Conservation (phyloP, 805 yeast species). For the Lachancea waltii region DNA sequence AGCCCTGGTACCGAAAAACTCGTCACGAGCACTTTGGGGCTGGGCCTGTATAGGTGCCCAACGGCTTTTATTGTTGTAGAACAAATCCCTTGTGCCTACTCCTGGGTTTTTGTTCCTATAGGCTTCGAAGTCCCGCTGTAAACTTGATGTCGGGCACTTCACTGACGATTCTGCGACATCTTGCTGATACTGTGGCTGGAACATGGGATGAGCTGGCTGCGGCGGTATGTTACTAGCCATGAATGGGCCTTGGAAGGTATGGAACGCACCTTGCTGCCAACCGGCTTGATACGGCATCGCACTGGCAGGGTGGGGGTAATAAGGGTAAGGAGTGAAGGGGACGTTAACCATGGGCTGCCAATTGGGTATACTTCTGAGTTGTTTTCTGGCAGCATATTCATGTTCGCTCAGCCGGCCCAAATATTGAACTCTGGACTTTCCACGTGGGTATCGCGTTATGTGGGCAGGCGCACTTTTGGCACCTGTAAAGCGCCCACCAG, state of each 20-base stretch:
- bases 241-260: slow-evolving; percentile 1
- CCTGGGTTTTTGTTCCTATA: slow-evolving; percentile 4
- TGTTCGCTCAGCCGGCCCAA: slow-evolving; percentile 16
- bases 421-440: slow-evolving; percentile 27
- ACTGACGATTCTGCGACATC: background rate
- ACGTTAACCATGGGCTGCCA: slow-evolving; percentile 3
- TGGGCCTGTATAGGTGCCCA: slow-evolving; percentile 11
- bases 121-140: slow-evolving; percentile 8
- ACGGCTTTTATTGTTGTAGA: slow-evolving; percentile 8
- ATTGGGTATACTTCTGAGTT: background rate
- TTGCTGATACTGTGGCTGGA: slow-evolving; percentile 1
- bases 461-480: slow-evolving; percentile 25
- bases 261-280: slow-evolving; percentile 1
- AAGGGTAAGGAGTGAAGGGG: slow-evolving; percentile 6
- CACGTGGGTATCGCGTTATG: slow-evolving; percentile 19
- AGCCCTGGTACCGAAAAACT: slow-evolving; percentile 5
- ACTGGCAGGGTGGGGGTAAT: slow-evolving; percentile 2
- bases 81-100: slow-evolving; percentile 9
- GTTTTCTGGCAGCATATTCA: background rate
- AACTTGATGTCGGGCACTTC: background rate
- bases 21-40: slow-evolving; percentile 10
- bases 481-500: background rate
- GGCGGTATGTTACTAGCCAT: slow-evolving; percentile 1
- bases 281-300: slow-evolving; percentile 6
- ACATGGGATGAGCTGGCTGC: no score